A percentile compares a stretch with the other conserved stretches of the same genome.
These are phyloP conservation scores for Spencermartinsiella europaea DNA, from an alignment of 805 yeast genomes.

Conservation along the genomic window DNA sequence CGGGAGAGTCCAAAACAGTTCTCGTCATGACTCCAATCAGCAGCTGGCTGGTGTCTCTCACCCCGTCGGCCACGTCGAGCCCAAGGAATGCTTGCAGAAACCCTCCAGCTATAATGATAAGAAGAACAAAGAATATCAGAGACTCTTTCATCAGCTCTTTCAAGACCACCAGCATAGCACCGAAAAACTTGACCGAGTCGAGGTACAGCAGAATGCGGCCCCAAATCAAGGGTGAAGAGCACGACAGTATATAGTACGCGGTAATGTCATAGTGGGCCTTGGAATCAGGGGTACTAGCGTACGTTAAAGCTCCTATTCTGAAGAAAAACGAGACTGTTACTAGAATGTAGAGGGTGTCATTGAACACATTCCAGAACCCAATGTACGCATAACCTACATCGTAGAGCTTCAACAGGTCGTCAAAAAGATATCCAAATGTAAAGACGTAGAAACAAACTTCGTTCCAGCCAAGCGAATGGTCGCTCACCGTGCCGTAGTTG, in stretches of 20 bases:
- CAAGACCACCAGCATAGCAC: conserved; percentile 81
- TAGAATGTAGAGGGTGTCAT: conserved; percentile 60
- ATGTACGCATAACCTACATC: conserved; percentile 70
- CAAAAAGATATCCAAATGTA: conserved; percentile 60
- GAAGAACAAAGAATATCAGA: conserved; percentile 69
- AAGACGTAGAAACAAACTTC: conserved; percentile 58
- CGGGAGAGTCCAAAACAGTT: conserved; percentile 71
- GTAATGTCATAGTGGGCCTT: conserved; percentile 41
- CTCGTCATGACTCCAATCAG: conserved; percentile 61
- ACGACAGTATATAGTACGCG: conserved; percentile 63
- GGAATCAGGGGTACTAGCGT: conserved; percentile 10
- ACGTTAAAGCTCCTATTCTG: conserved; percentile 40
- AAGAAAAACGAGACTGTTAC: conserved; percentile 49
- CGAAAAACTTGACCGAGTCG: conserved; percentile 77
- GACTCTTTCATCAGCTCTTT: conserved; percentile 87
- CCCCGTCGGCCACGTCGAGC: conserved; percentile 82
- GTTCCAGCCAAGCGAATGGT: conserved; percentile 13
- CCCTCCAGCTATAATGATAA: conserved; percentile 67
- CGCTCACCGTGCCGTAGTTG: conserved; percentile 36
- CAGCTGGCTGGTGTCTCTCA: conserved; percentile 62
- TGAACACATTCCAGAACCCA: conserved; percentile 76
- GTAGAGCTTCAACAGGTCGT: conserved; percentile 65
- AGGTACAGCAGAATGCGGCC: conserved; percentile 66
- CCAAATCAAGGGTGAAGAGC: conserved; percentile 88
- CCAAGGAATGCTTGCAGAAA: conserved; percentile 86